A percentile compares a stretch with the other conserved stretches of the same genome.
Conservation (phyloP, 129 eudicot genomes). For the Helichrysum umbraculigerum region DNA sequence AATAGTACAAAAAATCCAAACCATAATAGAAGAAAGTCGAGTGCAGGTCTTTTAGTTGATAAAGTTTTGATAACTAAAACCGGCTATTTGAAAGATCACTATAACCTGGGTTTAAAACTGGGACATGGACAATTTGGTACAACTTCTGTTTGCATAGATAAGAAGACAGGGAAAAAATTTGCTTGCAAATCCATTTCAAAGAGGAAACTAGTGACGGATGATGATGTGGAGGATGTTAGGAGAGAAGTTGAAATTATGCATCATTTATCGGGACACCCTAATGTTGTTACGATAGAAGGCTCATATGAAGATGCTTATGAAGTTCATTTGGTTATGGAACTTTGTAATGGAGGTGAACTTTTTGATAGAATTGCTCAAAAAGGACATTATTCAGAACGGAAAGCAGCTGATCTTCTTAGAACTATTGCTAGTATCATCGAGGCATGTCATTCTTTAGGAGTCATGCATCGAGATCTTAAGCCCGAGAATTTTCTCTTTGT, state of each 20-base stretch:
- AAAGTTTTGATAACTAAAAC: conserved; percentile 8
- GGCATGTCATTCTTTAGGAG: conserved; percentile 17
- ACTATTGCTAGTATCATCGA: conserved; percentile 16
- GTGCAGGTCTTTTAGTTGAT: conserved; percentile 8
- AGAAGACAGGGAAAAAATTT: neutral
- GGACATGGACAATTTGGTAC: conserved; percentile 18
- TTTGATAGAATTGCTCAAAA: conserved; percentile 14
- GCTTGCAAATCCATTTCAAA: conserved; percentile 20
- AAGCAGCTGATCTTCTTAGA: conserved; percentile 18
- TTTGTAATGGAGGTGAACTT: conserved; percentile 20
- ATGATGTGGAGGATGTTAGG: conserved; percentile 17
- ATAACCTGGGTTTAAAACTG: neutral
- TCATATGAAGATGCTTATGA: conserved; percentile 14
- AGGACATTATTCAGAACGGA: conserved; percentile 18
- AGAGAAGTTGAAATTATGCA: conserved; percentile 11
- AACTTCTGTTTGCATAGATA: conserved; percentile 16
- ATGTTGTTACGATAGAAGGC: neutral
- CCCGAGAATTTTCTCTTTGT: conserved; percentile 17
- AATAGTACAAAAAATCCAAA: neutral
- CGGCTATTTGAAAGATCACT: conserved; percentile 4
- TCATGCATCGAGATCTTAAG: conserved; percentile 15
- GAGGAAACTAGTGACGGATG: conserved; percentile 12
- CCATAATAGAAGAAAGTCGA: neutral
- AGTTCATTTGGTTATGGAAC: conserved; percentile 15
- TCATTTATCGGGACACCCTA: conserved; percentile 13